Base-by-base conservation (phyloP, 257 asterid species). In the Fraxinus cuspidata region DNA sequence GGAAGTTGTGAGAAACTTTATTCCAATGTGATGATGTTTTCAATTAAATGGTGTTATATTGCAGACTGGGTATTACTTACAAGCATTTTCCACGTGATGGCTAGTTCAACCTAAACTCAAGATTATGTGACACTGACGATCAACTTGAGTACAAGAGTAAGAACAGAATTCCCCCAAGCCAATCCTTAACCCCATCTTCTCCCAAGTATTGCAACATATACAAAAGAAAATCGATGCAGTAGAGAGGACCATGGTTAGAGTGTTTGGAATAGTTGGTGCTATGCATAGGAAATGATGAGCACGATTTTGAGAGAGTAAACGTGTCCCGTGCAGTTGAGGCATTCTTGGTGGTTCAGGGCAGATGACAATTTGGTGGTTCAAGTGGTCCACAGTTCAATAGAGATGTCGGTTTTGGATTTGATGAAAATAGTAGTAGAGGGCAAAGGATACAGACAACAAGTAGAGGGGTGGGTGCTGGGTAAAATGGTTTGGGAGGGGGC, bases 1-100 rank as follows among this genome's bases (percentile, higher is more conserved):
- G 70, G 60, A 76, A 73, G 42, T 75, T 44, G 42, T 68, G 68
- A 49, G 75, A 64, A 65, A 16, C 40, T 74, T 74, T 47, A 74
- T 78, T 74, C 31, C 69, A 63, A 9, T 19, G 13, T 25, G 69
- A 63, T 63, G 34, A 63, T 27, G 69, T 21, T 2, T 3, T 3
- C 16, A 63, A 63, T 4, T 63, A 63, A 23, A 63, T 23, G 31
- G 32, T 25, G 69, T 25, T 63, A 27, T 18, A 63, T 63, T 25
- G 34, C 16, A 27, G 69, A 63, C 2, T 25, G 69, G 0, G 18
- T 16, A 23, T 63, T 63, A 63, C 15, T 27, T 7, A 27, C 69
- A 3, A 27, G 32, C 31, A 27, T 63, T 63, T 58, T 27, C 69
- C 69, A 23, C 0, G 18, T 63, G 69, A 63, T 10, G 19, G 28